Evolutionary conservation across 2,329 filamentous ascomycete genomes (phyloP).

Genomic region (Graphilbum fragrans): DNA sequence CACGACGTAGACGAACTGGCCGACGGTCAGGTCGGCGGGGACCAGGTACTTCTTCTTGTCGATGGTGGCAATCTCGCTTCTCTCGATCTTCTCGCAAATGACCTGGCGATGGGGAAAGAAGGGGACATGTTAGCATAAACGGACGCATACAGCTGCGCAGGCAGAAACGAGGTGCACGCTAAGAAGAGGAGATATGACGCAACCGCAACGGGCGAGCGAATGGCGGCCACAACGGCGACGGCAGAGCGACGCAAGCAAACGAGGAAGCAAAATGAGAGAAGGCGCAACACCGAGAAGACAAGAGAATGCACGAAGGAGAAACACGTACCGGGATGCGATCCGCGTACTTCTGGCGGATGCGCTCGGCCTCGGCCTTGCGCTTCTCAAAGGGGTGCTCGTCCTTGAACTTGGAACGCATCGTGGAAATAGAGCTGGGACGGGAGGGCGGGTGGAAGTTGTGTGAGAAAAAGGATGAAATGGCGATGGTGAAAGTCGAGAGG

Average conservation of each 20-base stretch:
- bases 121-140: too few species aligned
- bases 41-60: conserved; percentile 99
- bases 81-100: conserved; percentile 99
- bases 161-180: too few species aligned
- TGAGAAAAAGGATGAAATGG: too few species aligned
- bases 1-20: conserved; percentile 98
- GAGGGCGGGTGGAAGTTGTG: too few species aligned
- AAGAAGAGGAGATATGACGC: too few species aligned
- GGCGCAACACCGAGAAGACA: conserved; percentile 3
- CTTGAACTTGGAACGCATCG: conserved; percentile 99
- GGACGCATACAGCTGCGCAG: too few species aligned
- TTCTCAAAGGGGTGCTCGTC: conserved; percentile 99
- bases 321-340: conserved; percentile 93
- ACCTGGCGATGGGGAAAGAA: conserved; percentile 43
- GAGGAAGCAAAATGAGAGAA: not conserved
- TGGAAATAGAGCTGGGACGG: conserved; percentile 27
- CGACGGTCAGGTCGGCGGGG: conserved; percentile 91
- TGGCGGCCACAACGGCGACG: too few species aligned
- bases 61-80: conserved; percentile 97
- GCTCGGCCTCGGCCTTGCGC: conserved; percentile 99
- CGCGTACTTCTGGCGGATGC: conserved; percentile 96
- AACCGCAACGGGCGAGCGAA: too few species aligned
- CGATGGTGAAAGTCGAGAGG: too few species aligned
- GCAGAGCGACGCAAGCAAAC: conserved; percentile 6
- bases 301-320: conserved; percentile 5